Conservation (phyloP, 1,139 yeast genomes). For the Spencermartinsiella ligniputridi region DNA sequence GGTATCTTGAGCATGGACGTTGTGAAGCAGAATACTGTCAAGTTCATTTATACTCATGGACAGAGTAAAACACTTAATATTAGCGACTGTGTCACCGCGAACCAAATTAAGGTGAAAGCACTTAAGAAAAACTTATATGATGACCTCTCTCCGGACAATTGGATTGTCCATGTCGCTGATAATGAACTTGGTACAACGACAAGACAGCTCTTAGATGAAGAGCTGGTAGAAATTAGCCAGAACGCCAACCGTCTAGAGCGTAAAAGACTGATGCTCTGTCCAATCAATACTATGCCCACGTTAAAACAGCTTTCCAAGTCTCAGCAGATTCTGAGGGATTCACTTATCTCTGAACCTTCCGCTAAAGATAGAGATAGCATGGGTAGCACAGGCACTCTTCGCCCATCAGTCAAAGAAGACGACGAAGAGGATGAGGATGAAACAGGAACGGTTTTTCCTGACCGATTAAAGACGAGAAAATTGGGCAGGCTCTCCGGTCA, state of each 20-base stretch:
- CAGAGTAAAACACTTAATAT: constrained; percentile 68
- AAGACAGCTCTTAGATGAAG: constrained; percentile 66
- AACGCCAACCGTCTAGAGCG: constrained; percentile 69
- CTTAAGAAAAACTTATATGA: constrained; percentile 46
- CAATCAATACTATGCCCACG: constrained; percentile 60
- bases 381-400: not conserved
- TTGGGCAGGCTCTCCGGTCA: constrained; percentile 63
- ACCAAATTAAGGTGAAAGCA: constrained; percentile 67
- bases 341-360: constrained; percentile 11
- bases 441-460: constrained; percentile 12
- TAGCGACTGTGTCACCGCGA: constrained; percentile 77
- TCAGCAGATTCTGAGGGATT: constrained; percentile 33
- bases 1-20: constrained; percentile 27
- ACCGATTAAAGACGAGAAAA: constrained; percentile 17
- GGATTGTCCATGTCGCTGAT: constrained; percentile 46
- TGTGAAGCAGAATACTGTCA: constrained; percentile 45
- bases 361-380: constrained; percentile 6
- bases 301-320: constrained; percentile 65
- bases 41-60: constrained; percentile 60
- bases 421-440: constrained; percentile 13
- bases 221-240: constrained; percentile 76
- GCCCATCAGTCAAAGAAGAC: not conserved
- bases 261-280: constrained; percentile 67
- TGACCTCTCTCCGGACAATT: constrained; percentile 45
- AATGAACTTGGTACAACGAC: constrained; percentile 36